Conservation (phyloP, 78 protist genomes). For the Dictyostelium purpureum region DNA sequence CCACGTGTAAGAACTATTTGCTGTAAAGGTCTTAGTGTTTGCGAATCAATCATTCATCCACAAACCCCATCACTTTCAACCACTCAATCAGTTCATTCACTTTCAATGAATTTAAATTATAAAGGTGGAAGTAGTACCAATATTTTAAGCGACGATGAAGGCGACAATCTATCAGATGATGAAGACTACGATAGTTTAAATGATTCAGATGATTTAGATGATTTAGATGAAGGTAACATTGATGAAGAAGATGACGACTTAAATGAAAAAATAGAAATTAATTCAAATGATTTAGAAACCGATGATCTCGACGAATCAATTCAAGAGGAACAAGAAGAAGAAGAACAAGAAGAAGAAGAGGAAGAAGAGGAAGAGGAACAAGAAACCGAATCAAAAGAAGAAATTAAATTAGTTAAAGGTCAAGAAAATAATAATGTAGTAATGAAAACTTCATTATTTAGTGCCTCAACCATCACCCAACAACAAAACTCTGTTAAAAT, state of each 20-base stretch:
- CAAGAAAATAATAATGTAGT: neutral
- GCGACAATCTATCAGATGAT: neutral
- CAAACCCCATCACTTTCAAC: constrained; percentile 41
- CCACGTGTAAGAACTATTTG: constrained; percentile 29
- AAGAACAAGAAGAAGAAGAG: neutral
- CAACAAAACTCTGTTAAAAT: neutral
- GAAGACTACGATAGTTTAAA: no score
- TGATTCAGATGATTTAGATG: no score
- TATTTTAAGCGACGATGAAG: neutral
- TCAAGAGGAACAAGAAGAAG: neutral
- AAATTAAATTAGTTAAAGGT: neutral
- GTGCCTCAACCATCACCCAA: neutral
- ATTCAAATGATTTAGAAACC: neutral
- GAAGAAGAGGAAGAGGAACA: neutral
- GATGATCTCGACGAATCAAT: neutral
- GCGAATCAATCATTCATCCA: constrained; percentile 67
- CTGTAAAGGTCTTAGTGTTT: constrained; percentile 17
- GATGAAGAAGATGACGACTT: neutral
- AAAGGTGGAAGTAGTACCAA: neutral
- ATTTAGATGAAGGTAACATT: neutral
- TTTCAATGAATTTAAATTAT: neutral
- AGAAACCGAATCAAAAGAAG: neutral
- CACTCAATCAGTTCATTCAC: neutral
- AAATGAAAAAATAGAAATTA: neutral
- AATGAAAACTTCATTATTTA: constrained; percentile 2